Percentiles rank a stretch among this genome's conserved stretches.
phyloP scores from a whole-genome alignment of 345 rosid genomes.

The Mallotus nudiflorus region DNA sequence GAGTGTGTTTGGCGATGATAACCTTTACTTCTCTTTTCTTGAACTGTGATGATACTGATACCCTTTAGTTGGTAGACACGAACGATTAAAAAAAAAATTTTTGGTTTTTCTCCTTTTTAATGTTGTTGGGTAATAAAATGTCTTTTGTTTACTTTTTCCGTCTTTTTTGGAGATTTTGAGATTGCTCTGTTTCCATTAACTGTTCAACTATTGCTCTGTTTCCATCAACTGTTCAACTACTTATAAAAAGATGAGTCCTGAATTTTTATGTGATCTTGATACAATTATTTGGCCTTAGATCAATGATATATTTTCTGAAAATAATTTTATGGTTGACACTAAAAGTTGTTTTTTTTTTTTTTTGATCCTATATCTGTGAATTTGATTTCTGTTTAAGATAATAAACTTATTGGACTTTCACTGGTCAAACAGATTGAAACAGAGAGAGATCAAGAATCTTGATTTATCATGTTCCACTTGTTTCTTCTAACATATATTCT shows the following conservation, averaged over 20 bases:
- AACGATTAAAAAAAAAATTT: background rate
- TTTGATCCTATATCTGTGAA: no score
- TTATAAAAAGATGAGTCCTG: background rate
- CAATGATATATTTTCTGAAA: background rate
- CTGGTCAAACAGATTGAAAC: no score
- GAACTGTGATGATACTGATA: no score
- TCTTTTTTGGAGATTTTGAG: no score
- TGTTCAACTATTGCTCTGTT: no score
- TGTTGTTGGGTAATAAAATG: background rate
- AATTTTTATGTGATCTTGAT: background rate
- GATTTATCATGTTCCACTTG: background rate
- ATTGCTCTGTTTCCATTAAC: background rate
- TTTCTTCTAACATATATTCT: background rate
- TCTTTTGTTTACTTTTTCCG: background rate
- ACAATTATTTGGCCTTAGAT: background rate
- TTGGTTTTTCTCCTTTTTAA: background rate
- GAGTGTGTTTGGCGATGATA: no score
- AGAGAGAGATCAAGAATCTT: no score
- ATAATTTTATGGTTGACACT: no score
- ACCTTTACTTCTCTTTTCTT: no score
- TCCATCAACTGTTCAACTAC: background rate
- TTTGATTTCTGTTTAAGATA: no score
- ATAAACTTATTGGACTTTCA: no score
- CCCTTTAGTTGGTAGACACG: background rate
- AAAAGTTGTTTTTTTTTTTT: no score